A percentile compares a stretch with the other conserved stretches of the same genome.
Evolutionary conservation across 495 filamentous ascomycete genomes (phyloP).

Genomic region (Viridothelium virens): DNA sequence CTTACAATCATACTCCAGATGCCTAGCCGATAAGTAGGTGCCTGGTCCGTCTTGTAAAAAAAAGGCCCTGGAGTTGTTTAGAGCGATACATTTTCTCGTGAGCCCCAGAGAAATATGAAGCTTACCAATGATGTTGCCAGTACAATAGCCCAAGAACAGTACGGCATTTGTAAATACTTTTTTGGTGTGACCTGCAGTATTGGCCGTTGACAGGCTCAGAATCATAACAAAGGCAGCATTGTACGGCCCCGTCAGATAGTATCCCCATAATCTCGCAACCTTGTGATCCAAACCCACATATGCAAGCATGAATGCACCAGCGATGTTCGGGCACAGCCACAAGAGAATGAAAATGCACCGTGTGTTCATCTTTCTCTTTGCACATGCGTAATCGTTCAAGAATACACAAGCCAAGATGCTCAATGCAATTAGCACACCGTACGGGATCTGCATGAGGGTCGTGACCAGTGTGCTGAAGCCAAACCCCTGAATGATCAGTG

Average conservation of each 20-base stretch:
- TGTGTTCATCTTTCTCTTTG: slow-evolving; percentile 37
- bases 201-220: slow-evolving; percentile 51
- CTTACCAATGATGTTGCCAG: slow-evolving; percentile 18
- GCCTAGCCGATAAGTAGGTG: slow-evolving; percentile 49
- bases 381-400: slow-evolving; percentile 46
- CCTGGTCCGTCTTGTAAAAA: slow-evolving; percentile 53
- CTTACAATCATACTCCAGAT: slow-evolving; percentile 59
- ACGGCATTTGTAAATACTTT: slow-evolving; percentile 55
- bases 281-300: slow-evolving; percentile 42
- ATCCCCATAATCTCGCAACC: slow-evolving; percentile 48
- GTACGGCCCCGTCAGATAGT: slow-evolving; percentile 52
- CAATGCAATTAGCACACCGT: slow-evolving; percentile 49
- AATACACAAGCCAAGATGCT: slow-evolving; percentile 52
- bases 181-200: slow-evolving; percentile 55
- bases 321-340: slow-evolving; percentile 42
- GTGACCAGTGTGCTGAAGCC: slow-evolving; percentile 49
- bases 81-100: slow-evolving; percentile 25
- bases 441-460: slow-evolving; percentile 50
- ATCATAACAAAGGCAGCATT: slow-evolving; percentile 54
- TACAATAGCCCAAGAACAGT: slow-evolving; percentile 43
- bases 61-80: slow-evolving; percentile 53
- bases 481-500: slow-evolving; percentile 54
- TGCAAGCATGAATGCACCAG: slow-evolving; percentile 48
- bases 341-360: slow-evolving; percentile 48
- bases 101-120: not conserved